phyloP scores from a whole-genome alignment of 164 flowering plant genomes.

The Warburgia ugandensis region DNA sequence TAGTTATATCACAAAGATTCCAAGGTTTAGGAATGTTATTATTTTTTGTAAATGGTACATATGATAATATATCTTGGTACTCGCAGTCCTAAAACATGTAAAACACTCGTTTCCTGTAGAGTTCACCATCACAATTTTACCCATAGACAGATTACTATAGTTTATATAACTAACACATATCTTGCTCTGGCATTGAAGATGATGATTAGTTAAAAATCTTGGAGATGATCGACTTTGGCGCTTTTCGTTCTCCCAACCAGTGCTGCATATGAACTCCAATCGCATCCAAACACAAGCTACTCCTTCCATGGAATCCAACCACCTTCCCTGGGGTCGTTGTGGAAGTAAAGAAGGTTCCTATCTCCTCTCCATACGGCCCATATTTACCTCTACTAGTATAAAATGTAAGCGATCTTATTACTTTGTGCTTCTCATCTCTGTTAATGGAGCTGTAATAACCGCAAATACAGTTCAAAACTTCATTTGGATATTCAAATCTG shows the following conservation, averaged over 20 bases:
- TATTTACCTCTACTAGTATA: slow-evolving; percentile 53
- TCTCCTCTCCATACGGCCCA: slow-evolving; percentile 80
- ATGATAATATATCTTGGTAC: too few species aligned
- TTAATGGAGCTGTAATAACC: slow-evolving; percentile 49
- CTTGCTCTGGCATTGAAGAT: too few species aligned
- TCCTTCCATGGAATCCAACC: slow-evolving; percentile 83
- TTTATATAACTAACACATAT: too few species aligned
- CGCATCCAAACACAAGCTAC: slow-evolving; percentile 64
- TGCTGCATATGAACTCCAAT: slow-evolving; percentile 90
- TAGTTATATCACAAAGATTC: too few species aligned
- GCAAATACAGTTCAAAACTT: slow-evolving; percentile 50
- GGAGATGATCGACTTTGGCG: slow-evolving; percentile 17
- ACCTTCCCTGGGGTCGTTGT: slow-evolving; percentile 66
- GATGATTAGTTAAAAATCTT: slow-evolving; percentile 23
- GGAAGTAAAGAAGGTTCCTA: slow-evolving; percentile 65
- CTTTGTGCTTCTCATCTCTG: slow-evolving; percentile 27
- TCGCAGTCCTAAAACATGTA: too few species aligned
- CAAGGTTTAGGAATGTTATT: too few species aligned
- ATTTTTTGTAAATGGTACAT: too few species aligned
- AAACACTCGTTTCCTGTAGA: too few species aligned
- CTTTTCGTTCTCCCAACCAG: slow-evolving; percentile 47
- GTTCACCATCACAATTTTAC: background rate
- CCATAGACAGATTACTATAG: background rate
- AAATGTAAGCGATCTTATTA: slow-evolving; percentile 55
- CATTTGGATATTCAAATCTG: slow-evolving; percentile 59